Conservation (phyloP, 768 basidiomycete species). For the Lactarius sanguifluus region DNA sequence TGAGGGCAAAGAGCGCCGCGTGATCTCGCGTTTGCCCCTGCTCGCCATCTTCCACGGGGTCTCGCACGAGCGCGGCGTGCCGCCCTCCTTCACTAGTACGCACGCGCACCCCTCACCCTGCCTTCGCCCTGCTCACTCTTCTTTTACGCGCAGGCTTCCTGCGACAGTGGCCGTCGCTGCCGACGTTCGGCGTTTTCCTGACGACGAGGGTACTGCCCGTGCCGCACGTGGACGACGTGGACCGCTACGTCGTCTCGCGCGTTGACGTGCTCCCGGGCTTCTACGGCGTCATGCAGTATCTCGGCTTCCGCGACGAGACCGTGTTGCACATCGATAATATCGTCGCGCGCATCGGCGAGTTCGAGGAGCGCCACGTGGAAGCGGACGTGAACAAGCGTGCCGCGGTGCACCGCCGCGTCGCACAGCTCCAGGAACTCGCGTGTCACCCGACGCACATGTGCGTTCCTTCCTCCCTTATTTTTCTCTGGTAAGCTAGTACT, state of each 20-base stretch:
- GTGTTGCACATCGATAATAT: conserved; percentile 43
- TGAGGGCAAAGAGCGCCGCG: conserved; percentile 14
- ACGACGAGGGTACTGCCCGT: conserved; percentile 54
- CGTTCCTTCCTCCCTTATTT: conserved; percentile 27
- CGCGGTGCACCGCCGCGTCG: conserved; percentile 36
- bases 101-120: neutral
- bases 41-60: conserved; percentile 26
- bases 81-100: conserved; percentile 59
- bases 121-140: conserved; percentile 9
- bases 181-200: conserved; percentile 66
- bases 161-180: conserved; percentile 65
- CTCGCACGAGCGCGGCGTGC: conserved; percentile 33
- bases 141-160: conserved; percentile 47
- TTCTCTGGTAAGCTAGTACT: neutral
- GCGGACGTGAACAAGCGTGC: conserved; percentile 32
- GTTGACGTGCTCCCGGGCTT: conserved; percentile 56
- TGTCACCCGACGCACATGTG: conserved; percentile 57
- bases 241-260: conserved; percentile 60
- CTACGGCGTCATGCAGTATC: conserved; percentile 58
- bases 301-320: conserved; percentile 58
- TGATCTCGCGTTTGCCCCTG: conserved; percentile 21
- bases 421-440: conserved; percentile 45
- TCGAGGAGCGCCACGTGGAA: conserved; percentile 43
- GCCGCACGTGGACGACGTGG: conserved; percentile 47
- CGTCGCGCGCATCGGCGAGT: conserved; percentile 48